A percentile compares a stretch with the other conserved stretches of the same genome.
phyloP scores from a whole-genome alignment of 345 rosid species.

The Mallotus nudiflorus region DNA sequence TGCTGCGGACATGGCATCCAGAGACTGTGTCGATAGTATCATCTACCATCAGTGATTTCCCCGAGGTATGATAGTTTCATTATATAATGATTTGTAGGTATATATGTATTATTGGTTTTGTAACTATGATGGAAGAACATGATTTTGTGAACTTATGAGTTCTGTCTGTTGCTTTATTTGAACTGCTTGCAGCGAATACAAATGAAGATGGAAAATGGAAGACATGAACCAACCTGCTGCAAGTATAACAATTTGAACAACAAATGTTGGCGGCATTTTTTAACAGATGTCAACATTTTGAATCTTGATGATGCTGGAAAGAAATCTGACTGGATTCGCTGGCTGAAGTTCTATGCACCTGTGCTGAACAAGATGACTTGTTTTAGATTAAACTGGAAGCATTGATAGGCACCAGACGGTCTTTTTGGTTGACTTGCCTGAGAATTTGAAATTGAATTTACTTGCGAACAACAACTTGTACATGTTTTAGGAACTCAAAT shows the following conservation, averaged over 20 bases:
- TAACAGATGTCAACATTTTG: conserved; percentile 17
- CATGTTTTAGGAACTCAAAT: neutral
- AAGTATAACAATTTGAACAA: conserved; percentile 18
- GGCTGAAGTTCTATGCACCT: conserved; percentile 25
- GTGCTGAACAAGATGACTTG: conserved; percentile 7
- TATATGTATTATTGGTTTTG: neutral
- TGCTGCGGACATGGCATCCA: conserved; percentile 32
- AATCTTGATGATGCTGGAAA: conserved; percentile 12
- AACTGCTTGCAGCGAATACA: conserved; percentile 18
- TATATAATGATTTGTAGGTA: neutral
- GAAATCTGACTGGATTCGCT: conserved; percentile 21
- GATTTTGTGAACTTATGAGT: neutral
- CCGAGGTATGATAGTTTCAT: conserved; percentile 30
- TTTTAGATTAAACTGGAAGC: conserved; percentile 26
- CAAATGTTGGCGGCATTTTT: conserved; percentile 46
- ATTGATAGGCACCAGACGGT: neutral
- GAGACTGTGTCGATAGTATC: conserved; percentile 14
- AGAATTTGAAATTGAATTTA: neutral
- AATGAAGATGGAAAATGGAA: conserved; percentile 17
- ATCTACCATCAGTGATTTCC: conserved; percentile 27
- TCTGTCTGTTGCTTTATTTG: conserved; percentile 1
- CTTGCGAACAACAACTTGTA: too few relatives aligned
- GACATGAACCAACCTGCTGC: conserved; percentile 32
- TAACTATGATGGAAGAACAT: neutral
- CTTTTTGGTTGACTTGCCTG: neutral